Evolutionary conservation across 2,329 filamentous ascomycete species (phyloP), one percentile per base, ranked within the genome.

Genomic region (Alternaria incomplexa): DNA sequence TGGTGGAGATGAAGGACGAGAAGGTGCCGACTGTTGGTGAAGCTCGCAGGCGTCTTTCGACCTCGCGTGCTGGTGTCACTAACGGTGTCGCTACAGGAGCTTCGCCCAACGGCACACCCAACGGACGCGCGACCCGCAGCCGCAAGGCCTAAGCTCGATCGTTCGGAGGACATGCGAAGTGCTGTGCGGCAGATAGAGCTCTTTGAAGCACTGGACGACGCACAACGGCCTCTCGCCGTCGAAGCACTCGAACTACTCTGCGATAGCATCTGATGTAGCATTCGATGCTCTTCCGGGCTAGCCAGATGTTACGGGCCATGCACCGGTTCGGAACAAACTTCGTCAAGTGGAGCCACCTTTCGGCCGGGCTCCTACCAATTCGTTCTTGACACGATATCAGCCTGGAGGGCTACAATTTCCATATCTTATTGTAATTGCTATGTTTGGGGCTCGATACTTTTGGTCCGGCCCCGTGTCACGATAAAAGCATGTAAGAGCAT

Each of bases 1-100:
- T 96, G 55, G 92, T 95, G 73, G 93, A 96, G 80, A 93, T 94
- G 84, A 91, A 92, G 79, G 87, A 89, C 76, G 87, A 91, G 77
- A 87, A 92, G 77, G 83, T 90, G 64, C 86, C 87, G 58, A 83
- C 85, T 64, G 81, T 84, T 66, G 82, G 80, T 71, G 82, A 85
- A 77, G 84, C 80, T 80, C 84, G 78, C 82, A 85, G 80, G 78
- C 81, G 75, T 82, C 85, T 82, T 62, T 74, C 71, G 1, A 69
- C 64, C 20, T 82, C 85, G 75, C 77, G 81, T 73, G 77, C 79
- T 64, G 74, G 73, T n/a, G 61, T 72, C 46, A 72, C 78, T 72
- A 81, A 81, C 62, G 80, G 78, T 47, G 74, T 78, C 62, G 74
- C 79, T 47, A 77, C 78, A 79, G 73, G 80, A 73, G 76, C 77